These are phyloP conservation scores for Artemisia annua DNA, from an alignment of 129 eudicot genomes.

Conservation along the genomic window DNA sequence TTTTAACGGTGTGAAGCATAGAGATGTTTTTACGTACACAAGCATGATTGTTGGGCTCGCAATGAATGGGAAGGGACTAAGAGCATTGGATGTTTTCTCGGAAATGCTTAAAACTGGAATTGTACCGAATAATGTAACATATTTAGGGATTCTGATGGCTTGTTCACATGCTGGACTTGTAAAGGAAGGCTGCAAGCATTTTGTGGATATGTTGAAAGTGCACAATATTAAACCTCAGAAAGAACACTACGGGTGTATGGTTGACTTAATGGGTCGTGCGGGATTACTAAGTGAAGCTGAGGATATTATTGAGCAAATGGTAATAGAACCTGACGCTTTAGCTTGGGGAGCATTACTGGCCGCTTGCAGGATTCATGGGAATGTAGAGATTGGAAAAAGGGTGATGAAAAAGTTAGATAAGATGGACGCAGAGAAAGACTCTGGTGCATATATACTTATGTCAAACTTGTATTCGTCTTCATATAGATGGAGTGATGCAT, in stretches of 20 bases:
- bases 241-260: conserved; percentile 55
- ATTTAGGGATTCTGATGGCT: conserved; percentile 41
- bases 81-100: conserved; percentile 35
- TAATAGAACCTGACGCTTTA: conserved; percentile 37
- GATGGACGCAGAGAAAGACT: conserved; percentile 36
- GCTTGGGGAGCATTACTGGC: conserved; percentile 47
- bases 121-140: conserved; percentile 41
- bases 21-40: conserved; percentile 38
- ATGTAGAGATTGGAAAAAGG: conserved; percentile 42
- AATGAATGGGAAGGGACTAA: conserved; percentile 40
- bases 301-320: conserved; percentile 35
- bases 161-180: conserved; percentile 49
- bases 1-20: conserved; percentile 33
- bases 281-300: conserved; percentile 47
- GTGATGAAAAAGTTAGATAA: conserved; percentile 35
- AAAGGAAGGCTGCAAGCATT: conserved; percentile 43
- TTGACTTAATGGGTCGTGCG: conserved; percentile 54
- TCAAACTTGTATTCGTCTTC: conserved; percentile 42
- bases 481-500: conserved; percentile 34
- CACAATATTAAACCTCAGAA: conserved; percentile 34
- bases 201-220: conserved; percentile 33
- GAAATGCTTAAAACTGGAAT: conserved; percentile 43
- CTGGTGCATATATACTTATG: conserved; percentile 44
- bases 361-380: conserved; percentile 46
- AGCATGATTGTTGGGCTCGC: conserved; percentile 44